These are phyloP conservation scores for Naematelia aurantialba DNA, from an alignment of 768 basidiomycete genomes.

Conservation along the genomic window DNA sequence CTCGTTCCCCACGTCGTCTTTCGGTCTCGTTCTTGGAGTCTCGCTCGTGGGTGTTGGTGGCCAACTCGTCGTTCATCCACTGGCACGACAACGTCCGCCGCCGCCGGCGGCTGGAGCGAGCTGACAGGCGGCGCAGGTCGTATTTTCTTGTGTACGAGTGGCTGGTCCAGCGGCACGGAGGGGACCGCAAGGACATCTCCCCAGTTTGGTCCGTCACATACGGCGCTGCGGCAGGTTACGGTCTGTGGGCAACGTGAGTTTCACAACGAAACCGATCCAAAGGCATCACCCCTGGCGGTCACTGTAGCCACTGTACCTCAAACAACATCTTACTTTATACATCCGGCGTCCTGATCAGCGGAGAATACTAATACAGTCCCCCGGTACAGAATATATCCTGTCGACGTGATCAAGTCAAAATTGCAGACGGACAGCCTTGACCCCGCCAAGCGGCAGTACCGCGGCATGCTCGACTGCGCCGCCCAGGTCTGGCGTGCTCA, in stretches of 20 bases:
- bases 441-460: conserved; percentile 71
- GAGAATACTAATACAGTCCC: no score
- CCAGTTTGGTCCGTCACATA: conserved; percentile 75
- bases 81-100: no score
- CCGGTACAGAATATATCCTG: conserved; percentile 79
- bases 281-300: no score
- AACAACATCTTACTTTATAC: no score
- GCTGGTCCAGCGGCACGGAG: conserved; percentile 61
- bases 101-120: no score
- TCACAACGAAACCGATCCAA: no score
- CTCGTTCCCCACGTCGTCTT: background rate
- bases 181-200: conserved; percentile 65
- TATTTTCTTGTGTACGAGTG: conserved; percentile 94
- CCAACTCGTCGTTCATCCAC: no score
- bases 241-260: conserved; percentile 52
- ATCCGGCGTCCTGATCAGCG: no score
- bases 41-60: no score
- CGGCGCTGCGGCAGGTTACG: conserved; percentile 89
- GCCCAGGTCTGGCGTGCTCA: conserved; percentile 77
- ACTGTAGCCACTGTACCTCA: no score
- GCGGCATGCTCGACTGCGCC: conserved; percentile 75
- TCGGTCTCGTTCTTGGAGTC: no score
- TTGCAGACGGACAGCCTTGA: conserved; percentile 81
- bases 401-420: conserved; percentile 93
- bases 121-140: no score